Conservation (phyloP, 164 flowering plant species). For the Berberis vulgaris region DNA sequence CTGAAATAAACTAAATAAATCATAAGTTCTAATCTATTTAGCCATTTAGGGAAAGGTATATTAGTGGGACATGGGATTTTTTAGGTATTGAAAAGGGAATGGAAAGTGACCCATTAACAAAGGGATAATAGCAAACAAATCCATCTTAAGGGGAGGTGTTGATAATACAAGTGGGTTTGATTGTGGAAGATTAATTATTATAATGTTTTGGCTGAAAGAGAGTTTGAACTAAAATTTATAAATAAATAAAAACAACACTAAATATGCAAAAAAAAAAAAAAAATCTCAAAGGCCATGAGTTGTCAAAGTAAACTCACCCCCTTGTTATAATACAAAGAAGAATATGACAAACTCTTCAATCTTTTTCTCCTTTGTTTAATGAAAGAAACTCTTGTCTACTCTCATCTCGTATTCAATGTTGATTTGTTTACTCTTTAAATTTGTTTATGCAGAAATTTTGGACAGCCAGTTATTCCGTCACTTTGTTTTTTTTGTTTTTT, state of each 20-base stretch:
- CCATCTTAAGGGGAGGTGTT: constrained; percentile 30
- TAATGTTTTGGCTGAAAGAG: constrained; percentile 47
- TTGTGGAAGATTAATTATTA: constrained; percentile 24
- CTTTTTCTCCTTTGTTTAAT: constrained; percentile 1
- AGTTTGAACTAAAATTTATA: background rate
- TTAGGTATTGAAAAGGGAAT: constrained; percentile 77
- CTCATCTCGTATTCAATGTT: constrained; percentile 17
- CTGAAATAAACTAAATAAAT: no score
- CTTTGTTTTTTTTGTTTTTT: no score
- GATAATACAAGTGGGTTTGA: constrained; percentile 39
- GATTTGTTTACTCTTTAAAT: constrained; percentile 3
- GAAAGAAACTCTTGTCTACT: constrained; percentile 23
- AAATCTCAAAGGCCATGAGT: constrained; percentile 18
- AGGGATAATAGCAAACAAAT: constrained; percentile 73
- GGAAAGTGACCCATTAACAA: constrained; percentile 93
- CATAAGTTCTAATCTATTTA: constrained; percentile 6
- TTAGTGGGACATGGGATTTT: constrained; percentile 43
- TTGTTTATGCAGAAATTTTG: no score
- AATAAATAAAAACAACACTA: no score
- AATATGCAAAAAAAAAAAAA: no score
- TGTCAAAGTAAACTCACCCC: constrained; percentile 25
- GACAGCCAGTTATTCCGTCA: no score
- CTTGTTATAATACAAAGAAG: constrained; percentile 4
- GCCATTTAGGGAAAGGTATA: constrained; percentile 51
- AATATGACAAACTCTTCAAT: constrained; percentile 10